Percentiles rank a stretch among this genome's conserved stretches.
phyloP scores from a whole-genome alignment of 371 early-diverging fungal species.

The Mucor indicus region DNA sequence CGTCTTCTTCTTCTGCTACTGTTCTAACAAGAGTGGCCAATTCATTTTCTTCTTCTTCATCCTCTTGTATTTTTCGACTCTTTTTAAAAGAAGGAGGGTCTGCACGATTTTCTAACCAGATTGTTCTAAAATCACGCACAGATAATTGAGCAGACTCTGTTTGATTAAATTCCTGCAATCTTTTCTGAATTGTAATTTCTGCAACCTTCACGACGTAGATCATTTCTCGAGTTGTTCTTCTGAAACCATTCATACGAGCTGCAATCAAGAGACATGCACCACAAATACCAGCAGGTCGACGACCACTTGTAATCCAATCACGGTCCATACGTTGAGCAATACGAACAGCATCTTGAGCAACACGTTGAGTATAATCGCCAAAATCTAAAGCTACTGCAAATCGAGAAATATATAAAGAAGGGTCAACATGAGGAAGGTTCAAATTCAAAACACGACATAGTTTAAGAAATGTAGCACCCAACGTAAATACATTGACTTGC shows the following conservation, averaged over 20 bases:
- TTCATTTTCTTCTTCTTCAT: too few species aligned
- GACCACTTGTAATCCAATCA: slow-evolving; percentile 97
- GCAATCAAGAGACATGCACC: slow-evolving; percentile 96
- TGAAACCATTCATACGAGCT: slow-evolving; percentile 92
- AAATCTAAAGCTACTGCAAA: slow-evolving; percentile 94
- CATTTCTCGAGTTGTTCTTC: slow-evolving; percentile 85
- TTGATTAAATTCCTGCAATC: slow-evolving; percentile 84
- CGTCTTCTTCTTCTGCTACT: neutral
- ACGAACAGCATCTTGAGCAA: slow-evolving; percentile 82
- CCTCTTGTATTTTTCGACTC: slow-evolving; percentile 39
- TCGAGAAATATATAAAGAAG: slow-evolving; percentile 93
- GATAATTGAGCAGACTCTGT: slow-evolving; percentile 90
- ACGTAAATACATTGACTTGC: slow-evolving; percentile 87
- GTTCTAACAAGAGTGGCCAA: too few species aligned
- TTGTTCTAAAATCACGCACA: slow-evolving; percentile 83
- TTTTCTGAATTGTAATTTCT: slow-evolving; percentile 84
- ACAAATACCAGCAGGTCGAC: slow-evolving; percentile 98
- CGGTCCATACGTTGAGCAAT: slow-evolving; percentile 96
- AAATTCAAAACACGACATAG: slow-evolving; percentile 76
- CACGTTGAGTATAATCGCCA: slow-evolving; percentile 81
- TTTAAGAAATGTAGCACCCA: slow-evolving; percentile 92
- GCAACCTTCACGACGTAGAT: slow-evolving; percentile 93
- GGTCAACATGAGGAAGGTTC: slow-evolving; percentile 91
- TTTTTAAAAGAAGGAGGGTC: slow-evolving; percentile 90
- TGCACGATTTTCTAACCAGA: slow-evolving; percentile 85